Evolutionary conservation across 441 rosid species (phyloP), one percentile per base, ranked within the genome.

Genomic region (Capsella rubella): DNA sequence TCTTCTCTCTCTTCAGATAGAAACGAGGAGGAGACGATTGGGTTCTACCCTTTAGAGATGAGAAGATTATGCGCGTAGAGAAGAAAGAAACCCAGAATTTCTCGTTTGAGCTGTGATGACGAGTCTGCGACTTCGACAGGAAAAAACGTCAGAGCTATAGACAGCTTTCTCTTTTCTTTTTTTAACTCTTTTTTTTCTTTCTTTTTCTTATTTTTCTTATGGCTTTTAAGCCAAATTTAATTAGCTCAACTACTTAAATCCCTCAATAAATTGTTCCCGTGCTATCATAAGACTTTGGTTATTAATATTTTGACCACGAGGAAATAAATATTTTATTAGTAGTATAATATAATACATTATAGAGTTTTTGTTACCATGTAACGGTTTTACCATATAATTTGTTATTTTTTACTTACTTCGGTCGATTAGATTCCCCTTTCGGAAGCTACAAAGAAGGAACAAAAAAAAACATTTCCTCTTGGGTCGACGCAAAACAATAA

Each of bases 81-180:
- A 43, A 42, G 46, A 35, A 34, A 8, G 8, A 34, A 49, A 77
- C 71, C 46, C 15, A 58, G 64, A 71, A 71, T 50, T 45, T 42
- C 53, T 49, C 5, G 73, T 45, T 45, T 65, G 69, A 73, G 80
- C 76, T 71, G 79, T 76, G 71, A 76, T 67, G 80, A 77, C 72
- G 76, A 71, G 80, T 71, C 63, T 71, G 68, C 80, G 76, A 77
- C 80, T 77, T 71, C 63, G 76, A 71, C 80, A 77, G 72, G 56
- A 49, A 42, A 64, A 50, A 59, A 76, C 80, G 80, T 76, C 80
- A 76, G 71, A 76, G 67, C 49, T 8, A 28, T 57, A 73, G 75
- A 49, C 42, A 52, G 59, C 73, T 35, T 63, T 56, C 64, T 34
- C 13, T 47, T 27, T 63, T 1, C n/a, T 14, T 31, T 10, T 14